A percentile compares a stretch with the other conserved stretches of the same genome.
phyloP scores from a whole-genome alignment of 306 rosid genomes.

The Cotoneaster glaucophyllus region DNA sequence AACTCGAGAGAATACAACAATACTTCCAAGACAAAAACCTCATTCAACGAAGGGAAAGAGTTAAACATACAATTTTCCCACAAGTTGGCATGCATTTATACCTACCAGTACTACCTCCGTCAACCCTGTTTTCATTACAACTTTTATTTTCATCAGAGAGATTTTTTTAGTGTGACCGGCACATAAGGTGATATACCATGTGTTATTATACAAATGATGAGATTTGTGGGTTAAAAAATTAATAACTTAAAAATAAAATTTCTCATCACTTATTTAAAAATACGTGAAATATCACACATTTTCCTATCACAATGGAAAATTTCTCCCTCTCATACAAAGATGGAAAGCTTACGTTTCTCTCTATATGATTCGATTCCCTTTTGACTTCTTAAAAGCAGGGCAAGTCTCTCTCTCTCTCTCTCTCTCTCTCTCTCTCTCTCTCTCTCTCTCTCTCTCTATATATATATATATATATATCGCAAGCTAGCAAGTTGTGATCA shows the following conservation, averaged over 20 bases:
- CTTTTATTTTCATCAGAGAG: slow-evolving; percentile 1
- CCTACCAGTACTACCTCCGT: background rate
- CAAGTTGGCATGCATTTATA: background rate
- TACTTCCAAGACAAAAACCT: background rate
- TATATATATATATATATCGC: too few species aligned
- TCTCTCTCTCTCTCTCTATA: background rate
- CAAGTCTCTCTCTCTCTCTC: background rate
- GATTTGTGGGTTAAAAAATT: too few species aligned
- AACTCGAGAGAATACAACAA: background rate
- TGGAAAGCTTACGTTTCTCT: slow-evolving; percentile 46
- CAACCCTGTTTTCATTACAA: slow-evolving; percentile 10
- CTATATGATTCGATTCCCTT: slow-evolving; percentile 18
- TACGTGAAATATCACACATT: too few species aligned
- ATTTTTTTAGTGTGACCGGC: too few species aligned
- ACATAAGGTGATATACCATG: too few species aligned
- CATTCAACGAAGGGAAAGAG: background rate
- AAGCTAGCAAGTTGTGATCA: slow-evolving; percentile 5
- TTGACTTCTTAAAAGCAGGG: slow-evolving; percentile 40
- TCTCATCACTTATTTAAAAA: too few species aligned
- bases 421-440: too few species aligned
- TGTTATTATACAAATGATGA: too few species aligned
- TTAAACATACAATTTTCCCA: background rate
- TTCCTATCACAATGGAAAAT: too few species aligned
- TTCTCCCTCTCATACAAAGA: slow-evolving; percentile 40
- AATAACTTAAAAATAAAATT: too few species aligned